Evolutionary conservation across 805 yeast genomes (phyloP).

Genomic region (Wickerhamiella spandovensis): DNA sequence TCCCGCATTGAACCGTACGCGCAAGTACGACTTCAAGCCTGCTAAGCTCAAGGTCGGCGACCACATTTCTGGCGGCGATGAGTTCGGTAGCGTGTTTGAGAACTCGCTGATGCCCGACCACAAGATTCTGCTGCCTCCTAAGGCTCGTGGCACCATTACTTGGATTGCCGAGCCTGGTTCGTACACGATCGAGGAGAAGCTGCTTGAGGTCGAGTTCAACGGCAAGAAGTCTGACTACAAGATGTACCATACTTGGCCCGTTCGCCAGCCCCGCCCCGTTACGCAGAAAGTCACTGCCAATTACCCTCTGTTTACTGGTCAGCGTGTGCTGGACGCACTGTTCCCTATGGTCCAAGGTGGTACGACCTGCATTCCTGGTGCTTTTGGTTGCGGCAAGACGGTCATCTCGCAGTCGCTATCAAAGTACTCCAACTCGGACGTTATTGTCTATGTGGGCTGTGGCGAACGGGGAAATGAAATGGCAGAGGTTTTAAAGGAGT

Average conservation of each 20-base stretch:
- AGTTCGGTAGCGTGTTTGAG: slow-evolving; percentile 86
- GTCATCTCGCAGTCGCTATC: slow-evolving; percentile 96
- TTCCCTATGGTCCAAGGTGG: slow-evolving; percentile 99
- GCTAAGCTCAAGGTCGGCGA: slow-evolving; percentile 68
- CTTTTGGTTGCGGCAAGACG: slow-evolving; percentile 98
- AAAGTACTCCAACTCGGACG: slow-evolving; percentile 94
- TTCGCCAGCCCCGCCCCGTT: slow-evolving; percentile 98
- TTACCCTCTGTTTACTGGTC: slow-evolving; percentile 93
- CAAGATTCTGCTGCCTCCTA: slow-evolving; percentile 90
- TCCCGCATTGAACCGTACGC: slow-evolving; percentile 79
- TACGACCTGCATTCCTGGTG: slow-evolving; percentile 99
- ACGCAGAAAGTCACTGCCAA: slow-evolving; percentile 89
- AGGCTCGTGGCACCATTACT: slow-evolving; percentile 95
- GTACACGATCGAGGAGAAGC: slow-evolving; percentile 77
- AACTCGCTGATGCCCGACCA: slow-evolving; percentile 87
- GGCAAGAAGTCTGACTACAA: slow-evolving; percentile 70
- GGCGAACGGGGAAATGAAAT: slow-evolving; percentile 98
- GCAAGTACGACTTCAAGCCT: slow-evolving; percentile 79
- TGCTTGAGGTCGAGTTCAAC: slow-evolving; percentile 88
- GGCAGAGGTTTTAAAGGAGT: slow-evolving; percentile 99
- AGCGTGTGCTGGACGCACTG: slow-evolving; percentile 92
- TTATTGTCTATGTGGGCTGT: slow-evolving; percentile 87
- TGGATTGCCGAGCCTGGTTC: slow-evolving; percentile 82
- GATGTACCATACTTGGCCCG: slow-evolving; percentile 99
- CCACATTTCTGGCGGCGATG: slow-evolving; percentile 97